Evolutionary conservation across 2,329 filamentous ascomycete species (phyloP), one percentile per base, ranked within the genome.

Genomic region (Fusarium sp.): DNA sequence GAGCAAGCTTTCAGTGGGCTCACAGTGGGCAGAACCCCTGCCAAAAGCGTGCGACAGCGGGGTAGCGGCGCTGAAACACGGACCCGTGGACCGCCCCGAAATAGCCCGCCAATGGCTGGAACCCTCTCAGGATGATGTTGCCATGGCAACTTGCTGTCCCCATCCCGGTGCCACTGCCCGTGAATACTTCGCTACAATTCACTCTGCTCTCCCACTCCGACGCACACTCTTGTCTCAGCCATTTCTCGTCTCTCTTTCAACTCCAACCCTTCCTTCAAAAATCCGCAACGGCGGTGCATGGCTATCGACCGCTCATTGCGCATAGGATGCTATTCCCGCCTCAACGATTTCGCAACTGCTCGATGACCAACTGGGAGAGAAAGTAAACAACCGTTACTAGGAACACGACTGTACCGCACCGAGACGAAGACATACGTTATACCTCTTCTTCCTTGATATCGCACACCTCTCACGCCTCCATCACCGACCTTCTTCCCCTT

Each of bases 321-420:
- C 75, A 73, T 76, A 76, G 68, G 74, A 79, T 79, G 77, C 75
- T 71, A 74, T 72, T 68, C 54, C 66, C 65, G 63, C 59, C 63
- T 68, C 66, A 63, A 78, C 74, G 59, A 78, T 66, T 74, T 66
- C 65, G 40, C 64, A 52, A 69, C 76, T 69, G 62, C 77, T 79
- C 74, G 68, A 79, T 78, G 76, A 79, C 75, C 75, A 59, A 32
- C 35, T 63, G 75, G 63, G 72, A 79, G 74, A 78, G 77, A 76
- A 79, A 78, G 74, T 79, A 79, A 79, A 79, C 77, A 79, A 65
- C 45, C 69, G 17, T 52, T 52, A 64, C 61, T 52, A 56, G 58
- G 60, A 17, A 70, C 67, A 60, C 76, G 67, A 74, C 47, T 63
- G 62, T 33, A 70, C 65, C 58, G 38, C 57, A 56, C 43, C 70